Evolutionary conservation across 2,329 filamentous ascomycete species (phyloP).

Genomic region (Pyrenophora graminea): DNA sequence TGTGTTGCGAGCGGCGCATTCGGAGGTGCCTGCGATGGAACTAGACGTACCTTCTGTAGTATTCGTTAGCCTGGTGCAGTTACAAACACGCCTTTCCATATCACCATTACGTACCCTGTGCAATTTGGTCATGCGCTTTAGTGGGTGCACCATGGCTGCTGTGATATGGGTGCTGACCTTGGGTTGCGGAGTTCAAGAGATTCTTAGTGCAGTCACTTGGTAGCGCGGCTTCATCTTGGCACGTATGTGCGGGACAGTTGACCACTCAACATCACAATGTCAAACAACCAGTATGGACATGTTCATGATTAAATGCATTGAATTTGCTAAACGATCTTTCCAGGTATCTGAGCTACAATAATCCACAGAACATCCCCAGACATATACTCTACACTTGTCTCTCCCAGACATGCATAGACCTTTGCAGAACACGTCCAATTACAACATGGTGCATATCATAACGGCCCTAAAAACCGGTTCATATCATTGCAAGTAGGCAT

Average conservation of each 20-base stretch:
- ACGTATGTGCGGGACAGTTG: not conserved
- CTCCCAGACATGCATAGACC: too few species aligned
- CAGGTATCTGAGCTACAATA: constrained; percentile 1
- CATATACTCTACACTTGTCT: too few species aligned
- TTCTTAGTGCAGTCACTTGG: constrained; percentile 20
- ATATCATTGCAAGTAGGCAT: too few species aligned
- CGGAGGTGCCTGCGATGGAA: constrained; percentile 22
- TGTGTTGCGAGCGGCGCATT: constrained; percentile 9
- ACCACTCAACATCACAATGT: too few species aligned
- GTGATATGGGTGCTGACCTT: constrained; percentile 18
- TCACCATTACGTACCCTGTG: constrained; percentile 62
- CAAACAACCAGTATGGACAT: too few species aligned
- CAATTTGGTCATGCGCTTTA: constrained; percentile 74
- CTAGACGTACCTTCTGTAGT: constrained; percentile 38
- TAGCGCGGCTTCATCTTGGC: constrained; percentile 22
- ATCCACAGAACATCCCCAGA: not conserved
- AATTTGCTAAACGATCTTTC: constrained; percentile 8
- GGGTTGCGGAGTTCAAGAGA: constrained; percentile 31
- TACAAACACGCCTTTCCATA: not conserved
- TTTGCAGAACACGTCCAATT: too few species aligned
- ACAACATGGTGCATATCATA: too few species aligned
- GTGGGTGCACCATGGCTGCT: constrained; percentile 58
- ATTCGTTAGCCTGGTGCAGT: constrained; percentile 26
- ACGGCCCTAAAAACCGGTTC: too few species aligned
- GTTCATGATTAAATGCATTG: not conserved